Evolutionary conservation across 495 filamentous ascomycete species (phyloP).

Genomic region (Talaromyces stipitatus): DNA sequence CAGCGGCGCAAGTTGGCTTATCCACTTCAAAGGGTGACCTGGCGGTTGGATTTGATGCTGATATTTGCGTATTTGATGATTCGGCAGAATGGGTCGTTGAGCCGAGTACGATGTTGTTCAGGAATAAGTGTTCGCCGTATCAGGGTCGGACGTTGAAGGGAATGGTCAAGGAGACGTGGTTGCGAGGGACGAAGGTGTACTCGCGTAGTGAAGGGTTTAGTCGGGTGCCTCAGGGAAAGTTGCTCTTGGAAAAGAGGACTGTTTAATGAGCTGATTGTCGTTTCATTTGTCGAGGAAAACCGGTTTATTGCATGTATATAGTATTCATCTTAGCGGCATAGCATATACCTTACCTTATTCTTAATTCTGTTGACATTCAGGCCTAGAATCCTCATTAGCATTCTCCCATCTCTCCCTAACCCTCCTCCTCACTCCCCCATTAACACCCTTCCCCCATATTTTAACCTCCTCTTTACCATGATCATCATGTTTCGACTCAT

Average conservation of each 20-base stretch:
- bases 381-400: constrained; percentile 10
- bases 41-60: constrained; percentile 79
- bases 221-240: constrained; percentile 49
- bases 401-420: constrained; percentile 38
- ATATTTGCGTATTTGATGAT: constrained; percentile 90
- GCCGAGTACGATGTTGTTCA: constrained; percentile 71
- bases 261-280: no score
- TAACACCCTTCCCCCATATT: constrained; percentile 40
- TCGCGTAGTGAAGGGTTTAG: constrained; percentile 54
- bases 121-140: constrained; percentile 92
- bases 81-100: constrained; percentile 66
- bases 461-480: constrained; percentile 24
- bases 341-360: no score
- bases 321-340: neutral
- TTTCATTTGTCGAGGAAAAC: neutral
- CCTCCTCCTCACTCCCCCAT: constrained; percentile 38
- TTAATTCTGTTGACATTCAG: neutral
- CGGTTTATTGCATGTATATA: neutral
- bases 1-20: constrained; percentile 87
- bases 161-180: constrained; percentile 82
- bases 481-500: neutral
- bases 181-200: constrained; percentile 73
- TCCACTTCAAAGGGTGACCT: constrained; percentile 74
- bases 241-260: constrained; percentile 54
- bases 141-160: constrained; percentile 75